These are phyloP conservation scores for Parachaetomium inaequale DNA, from an alignment of 495 filamentous ascomycete species.

Conservation along the genomic window DNA sequence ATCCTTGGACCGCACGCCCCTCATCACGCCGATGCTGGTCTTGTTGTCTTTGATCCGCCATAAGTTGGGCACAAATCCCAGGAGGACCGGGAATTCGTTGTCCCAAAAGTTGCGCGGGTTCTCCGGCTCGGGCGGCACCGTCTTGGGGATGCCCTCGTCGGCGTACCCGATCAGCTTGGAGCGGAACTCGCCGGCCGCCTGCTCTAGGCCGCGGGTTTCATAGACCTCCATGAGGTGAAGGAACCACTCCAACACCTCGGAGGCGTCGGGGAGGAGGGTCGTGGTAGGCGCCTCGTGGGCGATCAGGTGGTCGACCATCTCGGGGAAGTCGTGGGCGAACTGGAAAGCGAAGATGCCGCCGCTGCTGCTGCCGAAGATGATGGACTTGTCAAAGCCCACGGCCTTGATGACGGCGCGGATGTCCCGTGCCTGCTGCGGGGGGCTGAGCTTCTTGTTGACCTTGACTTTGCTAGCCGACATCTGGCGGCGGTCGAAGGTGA, in stretches of 20 bases:
- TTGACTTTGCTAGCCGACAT: conserved; percentile 26
- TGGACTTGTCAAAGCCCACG: conserved; percentile 22
- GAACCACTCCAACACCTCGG: conserved; percentile 19
- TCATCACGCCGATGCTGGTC: conserved; percentile 25
- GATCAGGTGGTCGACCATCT: conserved; percentile 24
- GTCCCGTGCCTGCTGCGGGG: conserved; percentile 28
- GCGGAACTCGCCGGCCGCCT: conserved; percentile 11
- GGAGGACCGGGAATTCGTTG: conserved; percentile 23
- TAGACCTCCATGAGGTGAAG: conserved; percentile 20
- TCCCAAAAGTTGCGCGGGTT: conserved; percentile 27
- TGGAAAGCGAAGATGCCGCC: conserved; percentile 29
- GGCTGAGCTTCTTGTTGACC: conserved; percentile 16
- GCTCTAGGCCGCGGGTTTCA: conserved; percentile 15
- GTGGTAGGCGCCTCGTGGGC: conserved; percentile 28
- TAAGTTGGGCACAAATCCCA: conserved; percentile 25
- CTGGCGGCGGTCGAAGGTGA: conserved; percentile 30
- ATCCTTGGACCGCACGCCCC: conserved; percentile 23
- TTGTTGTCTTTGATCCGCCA: conserved; percentile 20
- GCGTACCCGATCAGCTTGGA: conserved; percentile 20
- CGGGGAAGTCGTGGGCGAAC: conserved; percentile 31
- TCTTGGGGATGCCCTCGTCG: conserved; percentile 19
- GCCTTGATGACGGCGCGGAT: conserved; percentile 25
- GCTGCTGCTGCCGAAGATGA: conserved; percentile 31
- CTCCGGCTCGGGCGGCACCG: conserved; percentile 5
- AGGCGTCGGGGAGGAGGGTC: conserved; percentile 23